Conservation (phyloP, 2,329 filamentous ascomycete species). For the Fonsecaea nubica region DNA sequence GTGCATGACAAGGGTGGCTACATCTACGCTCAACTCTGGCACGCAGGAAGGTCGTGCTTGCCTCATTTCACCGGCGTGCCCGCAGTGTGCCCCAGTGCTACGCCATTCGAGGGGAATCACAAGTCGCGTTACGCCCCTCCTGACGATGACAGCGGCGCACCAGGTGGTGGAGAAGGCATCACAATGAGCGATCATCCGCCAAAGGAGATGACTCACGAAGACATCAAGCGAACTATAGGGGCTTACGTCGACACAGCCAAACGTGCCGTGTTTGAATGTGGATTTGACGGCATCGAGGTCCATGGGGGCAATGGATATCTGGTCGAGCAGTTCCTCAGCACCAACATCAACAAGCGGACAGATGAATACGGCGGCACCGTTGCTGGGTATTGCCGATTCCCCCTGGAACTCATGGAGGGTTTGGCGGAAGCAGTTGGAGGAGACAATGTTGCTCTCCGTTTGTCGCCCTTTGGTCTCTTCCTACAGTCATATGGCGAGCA, state of each 20-base stretch:
- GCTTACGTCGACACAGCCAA: slow-evolving; percentile 1
- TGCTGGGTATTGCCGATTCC: not conserved
- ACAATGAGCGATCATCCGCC: not conserved
- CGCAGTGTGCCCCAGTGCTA: not conserved
- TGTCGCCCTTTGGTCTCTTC: not conserved
- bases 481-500: slow-evolving; percentile 1
- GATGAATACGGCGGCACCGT: slow-evolving; percentile 66
- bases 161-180: not conserved
- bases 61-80: not conserved
- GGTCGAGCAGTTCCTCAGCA: slow-evolving; percentile 62
- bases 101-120: not conserved
- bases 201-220: slow-evolving; percentile 2
- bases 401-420: not conserved
- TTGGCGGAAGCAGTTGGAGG: not conserved
- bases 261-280: slow-evolving; percentile 41
- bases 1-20: slow-evolving; percentile 2
- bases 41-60: slow-evolving; percentile 1
- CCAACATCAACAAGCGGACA: slow-evolving; percentile 62
- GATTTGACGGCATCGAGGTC: slow-evolving; percentile 60
- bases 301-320: slow-evolving; percentile 66
- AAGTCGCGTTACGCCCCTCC: not conserved
- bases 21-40: slow-evolving; percentile 2
- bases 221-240: slow-evolving; percentile 2
- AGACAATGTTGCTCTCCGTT: slow-evolving; percentile 1
- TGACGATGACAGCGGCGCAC: not conserved